These are phyloP conservation scores for Tetracladium setigerum DNA, from an alignment of 495 filamentous ascomycete species.

Conservation along the genomic window DNA sequence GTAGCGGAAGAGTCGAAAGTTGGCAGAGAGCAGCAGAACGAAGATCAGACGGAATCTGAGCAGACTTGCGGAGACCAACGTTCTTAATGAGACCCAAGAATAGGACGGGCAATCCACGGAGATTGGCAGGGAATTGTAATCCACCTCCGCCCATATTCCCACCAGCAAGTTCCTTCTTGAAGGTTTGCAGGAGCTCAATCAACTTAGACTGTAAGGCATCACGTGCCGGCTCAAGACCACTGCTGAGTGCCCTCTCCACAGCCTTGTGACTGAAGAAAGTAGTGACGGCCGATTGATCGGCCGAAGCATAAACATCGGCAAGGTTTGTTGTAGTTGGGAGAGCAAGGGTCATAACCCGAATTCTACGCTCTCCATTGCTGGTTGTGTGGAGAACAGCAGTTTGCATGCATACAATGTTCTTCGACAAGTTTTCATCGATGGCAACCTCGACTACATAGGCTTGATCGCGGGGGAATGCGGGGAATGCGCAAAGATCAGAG, in stretches of 20 bases:
- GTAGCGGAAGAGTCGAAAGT: slow-evolving; percentile 85
- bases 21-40: slow-evolving; percentile 87
- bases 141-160: slow-evolving; percentile 90
- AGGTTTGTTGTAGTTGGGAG: slow-evolving; percentile 87
- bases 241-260: slow-evolving; percentile 79
- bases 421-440: slow-evolving; percentile 90
- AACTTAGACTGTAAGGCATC: slow-evolving; percentile 86
- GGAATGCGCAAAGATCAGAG: slow-evolving; percentile 95
- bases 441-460: slow-evolving; percentile 98
- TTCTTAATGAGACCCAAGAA: slow-evolving; percentile 96
- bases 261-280: slow-evolving; percentile 97
- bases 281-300: slow-evolving; percentile 87
- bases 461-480: slow-evolving; percentile 94
- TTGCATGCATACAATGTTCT: slow-evolving; percentile 90
- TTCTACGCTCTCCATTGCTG: slow-evolving; percentile 92
- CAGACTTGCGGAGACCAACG: slow-evolving; percentile 87
- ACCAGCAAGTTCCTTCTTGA: slow-evolving; percentile 92
- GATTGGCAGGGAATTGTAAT: slow-evolving; percentile 87
- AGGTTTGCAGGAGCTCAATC: slow-evolving; percentile 88
- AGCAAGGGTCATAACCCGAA: slow-evolving; percentile 88
- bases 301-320: slow-evolving; percentile 88
- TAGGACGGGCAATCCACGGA: slow-evolving; percentile 78
- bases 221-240: slow-evolving; percentile 81
- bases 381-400: slow-evolving; percentile 96
- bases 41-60: slow-evolving; percentile 94